phyloP scores from a whole-genome alignment of 208 protist species.

The Histomonas meleagridis region DNA sequence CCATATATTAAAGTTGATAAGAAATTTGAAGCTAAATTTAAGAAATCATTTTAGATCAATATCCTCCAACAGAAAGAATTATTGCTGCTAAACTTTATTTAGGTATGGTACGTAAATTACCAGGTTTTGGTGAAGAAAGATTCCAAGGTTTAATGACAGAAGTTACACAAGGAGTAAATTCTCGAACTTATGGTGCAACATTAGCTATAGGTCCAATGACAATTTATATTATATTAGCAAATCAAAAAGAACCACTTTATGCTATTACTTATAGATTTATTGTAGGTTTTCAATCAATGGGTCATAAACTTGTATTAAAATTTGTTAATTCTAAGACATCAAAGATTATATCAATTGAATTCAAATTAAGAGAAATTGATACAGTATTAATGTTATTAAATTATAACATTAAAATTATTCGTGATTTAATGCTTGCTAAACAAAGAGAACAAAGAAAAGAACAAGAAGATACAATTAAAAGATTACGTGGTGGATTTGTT shows the following conservation, averaged over 20 bases:
- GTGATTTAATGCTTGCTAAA: neutral
- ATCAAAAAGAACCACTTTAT: neutral
- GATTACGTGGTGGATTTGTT: neutral
- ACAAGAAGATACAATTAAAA: neutral
- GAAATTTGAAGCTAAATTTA: neutral
- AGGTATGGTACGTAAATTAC: neutral
- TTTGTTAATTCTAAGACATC: neutral
- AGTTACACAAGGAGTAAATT: neutral
- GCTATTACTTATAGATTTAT: neutral
- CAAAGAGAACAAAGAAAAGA: neutral
- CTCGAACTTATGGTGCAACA: neutral
- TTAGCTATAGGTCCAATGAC: neutral
- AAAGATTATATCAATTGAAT: neutral
- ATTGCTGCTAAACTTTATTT: neutral
- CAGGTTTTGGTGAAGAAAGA: slow-evolving; percentile 1
- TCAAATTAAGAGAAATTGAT: neutral
- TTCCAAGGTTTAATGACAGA: neutral
- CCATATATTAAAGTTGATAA: neutral
- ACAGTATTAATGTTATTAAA: neutral
- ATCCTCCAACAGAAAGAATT: neutral
- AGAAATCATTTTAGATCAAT: neutral
- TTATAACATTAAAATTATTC: slow-evolving; percentile 18
- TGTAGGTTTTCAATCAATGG: neutral
- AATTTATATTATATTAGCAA: neutral
- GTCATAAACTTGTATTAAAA: neutral